These are phyloP conservation scores for Fusarium stilboides DNA, from an alignment of 2,329 filamentous ascomycete genomes.

Conservation along the genomic window DNA sequence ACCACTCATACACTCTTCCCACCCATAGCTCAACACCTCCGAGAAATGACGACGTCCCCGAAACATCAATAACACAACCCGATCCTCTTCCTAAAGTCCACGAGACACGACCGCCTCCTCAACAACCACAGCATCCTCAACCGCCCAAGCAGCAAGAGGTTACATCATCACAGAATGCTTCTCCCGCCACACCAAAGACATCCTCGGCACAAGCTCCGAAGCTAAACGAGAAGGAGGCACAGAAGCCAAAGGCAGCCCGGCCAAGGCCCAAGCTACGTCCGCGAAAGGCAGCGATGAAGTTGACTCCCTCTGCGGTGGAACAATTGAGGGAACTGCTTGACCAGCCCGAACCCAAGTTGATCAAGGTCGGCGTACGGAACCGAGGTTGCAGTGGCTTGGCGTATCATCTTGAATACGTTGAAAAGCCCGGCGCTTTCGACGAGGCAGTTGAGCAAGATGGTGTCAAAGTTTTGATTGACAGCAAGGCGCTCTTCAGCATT, in stretches of 20 bases:
- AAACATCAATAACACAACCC: conserved; percentile 64
- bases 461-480: conserved; percentile 95
- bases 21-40: conserved; percentile 59
- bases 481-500: conserved; percentile 97
- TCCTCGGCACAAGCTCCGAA: conserved; percentile 54
- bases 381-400: conserved; percentile 93
- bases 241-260: conserved; percentile 71
- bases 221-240: conserved; percentile 75
- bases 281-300: conserved; percentile 91
- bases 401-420: conserved; percentile 95
- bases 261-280: conserved; percentile 64
- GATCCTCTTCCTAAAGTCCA: conserved; percentile 64
- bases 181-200: conserved; percentile 42
- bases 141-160: conserved; percentile 35
- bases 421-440: conserved; percentile 89
- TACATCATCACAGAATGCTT: conserved; percentile 34
- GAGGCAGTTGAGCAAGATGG: conserved; percentile 96
- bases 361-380: conserved; percentile 94
- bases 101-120: conserved; percentile 65
- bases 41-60: conserved; percentile 61
- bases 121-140: conserved; percentile 41
- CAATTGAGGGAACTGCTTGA: conserved; percentile 84
- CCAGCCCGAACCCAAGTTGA: conserved; percentile 90
- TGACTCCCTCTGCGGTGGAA: conserved; percentile 84
- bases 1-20: conserved; percentile 68